These are phyloP conservation scores for Neurospora sp. DNA, from an alignment of 495 filamentous ascomycete genomes.

Conservation along the genomic window DNA sequence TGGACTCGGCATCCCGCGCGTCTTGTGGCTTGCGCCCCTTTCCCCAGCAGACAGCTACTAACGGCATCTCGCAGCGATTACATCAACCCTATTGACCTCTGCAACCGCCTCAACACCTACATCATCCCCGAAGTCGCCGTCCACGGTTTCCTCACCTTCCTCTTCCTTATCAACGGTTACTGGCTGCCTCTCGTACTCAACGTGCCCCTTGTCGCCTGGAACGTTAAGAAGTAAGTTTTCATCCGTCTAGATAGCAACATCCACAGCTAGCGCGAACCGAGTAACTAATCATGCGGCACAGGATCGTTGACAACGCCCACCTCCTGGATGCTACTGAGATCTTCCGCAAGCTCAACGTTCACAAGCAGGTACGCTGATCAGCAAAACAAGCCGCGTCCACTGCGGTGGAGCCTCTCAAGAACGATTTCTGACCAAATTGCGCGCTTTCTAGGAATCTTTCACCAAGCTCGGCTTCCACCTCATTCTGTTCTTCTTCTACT, in stretches of 20 bases:
- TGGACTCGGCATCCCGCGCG: background rate
- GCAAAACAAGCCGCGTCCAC: background rate
- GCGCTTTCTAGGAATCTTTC: slow-evolving; percentile 73
- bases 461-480: slow-evolving; percentile 98
- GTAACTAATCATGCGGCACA: slow-evolving; percentile 22
- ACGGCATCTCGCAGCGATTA: slow-evolving; percentile 64
- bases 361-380: slow-evolving; percentile 74
- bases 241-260: background rate
- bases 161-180: slow-evolving; percentile 98
- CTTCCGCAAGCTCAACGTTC: slow-evolving; percentile 96
- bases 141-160: slow-evolving; percentile 84
- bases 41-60: background rate
- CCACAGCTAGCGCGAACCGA: slow-evolving; percentile 13
- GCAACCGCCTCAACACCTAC: slow-evolving; percentile 99
- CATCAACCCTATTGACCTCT: slow-evolving; percentile 99
- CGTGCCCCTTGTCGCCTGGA: slow-evolving; percentile 84
- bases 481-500: slow-evolving; percentile 99
- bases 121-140: slow-evolving; percentile 98
- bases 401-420: background rate
- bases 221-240: slow-evolving; percentile 81
- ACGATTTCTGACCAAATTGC: background rate
- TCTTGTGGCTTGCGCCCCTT: background rate
- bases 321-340: slow-evolving; percentile 97
- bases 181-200: slow-evolving; percentile 92
- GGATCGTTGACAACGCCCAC: slow-evolving; percentile 94